phyloP scores from a whole-genome alignment of 78 protist species.

The Dictyostelium citrinum region DNA sequence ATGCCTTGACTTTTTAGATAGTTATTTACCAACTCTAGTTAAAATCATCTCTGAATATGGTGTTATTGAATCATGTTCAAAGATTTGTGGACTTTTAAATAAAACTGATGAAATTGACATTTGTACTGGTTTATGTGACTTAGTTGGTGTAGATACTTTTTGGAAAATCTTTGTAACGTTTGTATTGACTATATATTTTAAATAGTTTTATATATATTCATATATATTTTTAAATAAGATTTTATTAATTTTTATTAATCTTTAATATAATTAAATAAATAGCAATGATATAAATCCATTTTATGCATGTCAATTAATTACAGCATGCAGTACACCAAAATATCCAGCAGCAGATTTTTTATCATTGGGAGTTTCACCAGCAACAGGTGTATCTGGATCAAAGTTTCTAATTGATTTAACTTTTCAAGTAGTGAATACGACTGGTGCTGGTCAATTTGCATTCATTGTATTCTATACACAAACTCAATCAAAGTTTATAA shows the following conservation, averaged over 20 bases:
- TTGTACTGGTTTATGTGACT: conserved; percentile 10
- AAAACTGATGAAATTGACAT: background rate
- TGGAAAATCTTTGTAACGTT: conserved; percentile 53
- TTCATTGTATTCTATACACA: conserved; percentile 28
- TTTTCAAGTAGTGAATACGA: conserved; percentile 46
- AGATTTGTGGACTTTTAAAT: conserved; percentile 15
- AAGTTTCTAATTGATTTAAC: conserved; percentile 4
- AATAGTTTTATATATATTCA: background rate
- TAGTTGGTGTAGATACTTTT: conserved; percentile 43
- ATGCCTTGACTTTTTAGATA: conserved; percentile 35
- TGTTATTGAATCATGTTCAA: conserved; percentile 37
- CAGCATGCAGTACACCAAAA: conserved; percentile 5
- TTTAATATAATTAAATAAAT: background rate
- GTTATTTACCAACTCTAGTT: conserved; percentile 14
- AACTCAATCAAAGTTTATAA: conserved; percentile 28
- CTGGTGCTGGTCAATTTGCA: conserved; percentile 63
- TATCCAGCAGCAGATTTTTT: conserved; percentile 32
- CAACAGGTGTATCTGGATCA: background rate
- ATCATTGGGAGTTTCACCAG: background rate
- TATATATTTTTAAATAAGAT: too few species aligned
- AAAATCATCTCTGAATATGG: conserved; percentile 51
- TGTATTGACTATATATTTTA: background rate
- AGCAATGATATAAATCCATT: conserved; percentile 59
- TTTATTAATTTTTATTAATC: background rate
- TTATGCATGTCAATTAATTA: conserved; percentile 62